A percentile compares a stretch with the other conserved stretches of the same genome.
phyloP scores from a whole-genome alignment of 192 early-diverging fungal genomes.

The Coemansia sp. region DNA sequence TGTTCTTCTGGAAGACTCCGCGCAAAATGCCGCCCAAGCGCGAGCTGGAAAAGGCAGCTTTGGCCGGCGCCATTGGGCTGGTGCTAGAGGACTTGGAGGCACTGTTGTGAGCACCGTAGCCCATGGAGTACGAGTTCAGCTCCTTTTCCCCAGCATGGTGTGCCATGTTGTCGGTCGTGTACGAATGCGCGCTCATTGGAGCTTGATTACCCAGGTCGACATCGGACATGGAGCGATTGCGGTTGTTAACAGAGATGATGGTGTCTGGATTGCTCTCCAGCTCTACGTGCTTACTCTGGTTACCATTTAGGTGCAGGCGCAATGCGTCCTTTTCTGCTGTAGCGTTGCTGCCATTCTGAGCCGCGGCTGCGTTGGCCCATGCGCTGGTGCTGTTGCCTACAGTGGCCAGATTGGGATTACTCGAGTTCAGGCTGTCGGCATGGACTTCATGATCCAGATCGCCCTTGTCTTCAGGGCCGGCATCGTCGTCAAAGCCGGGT shows the following conservation, averaged over 20 bases:
- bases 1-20: conserved; percentile 9
- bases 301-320: conserved; percentile 40
- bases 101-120: neutral
- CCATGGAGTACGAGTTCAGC: conserved; percentile 11
- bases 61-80: neutral
- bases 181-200: neutral
- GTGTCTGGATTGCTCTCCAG: conserved; percentile 52
- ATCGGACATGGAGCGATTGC: conserved; percentile 15
- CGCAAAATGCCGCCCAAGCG: conserved; percentile 22
- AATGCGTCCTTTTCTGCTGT: conserved; percentile 35
- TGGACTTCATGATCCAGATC: conserved; percentile 7
- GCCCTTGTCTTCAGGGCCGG: conserved; percentile 15
- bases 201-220: conserved; percentile 10
- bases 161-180: conserved; percentile 6
- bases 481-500: conserved; percentile 45
- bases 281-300: conserved; percentile 19
- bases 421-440: conserved; percentile 7
- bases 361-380: conserved; percentile 8
- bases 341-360: conserved; percentile 1
- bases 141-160: neutral
- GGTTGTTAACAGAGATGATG: conserved; percentile 28
- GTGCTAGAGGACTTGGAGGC: neutral
- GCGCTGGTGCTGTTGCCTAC: conserved; percentile 16
- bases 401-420: conserved; percentile 22
- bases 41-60: neutral